A percentile compares a stretch with the other conserved stretches of the same genome.
Conservation (phyloP, 306 rosid genomes). For the Ormosia emarginata region DNA sequence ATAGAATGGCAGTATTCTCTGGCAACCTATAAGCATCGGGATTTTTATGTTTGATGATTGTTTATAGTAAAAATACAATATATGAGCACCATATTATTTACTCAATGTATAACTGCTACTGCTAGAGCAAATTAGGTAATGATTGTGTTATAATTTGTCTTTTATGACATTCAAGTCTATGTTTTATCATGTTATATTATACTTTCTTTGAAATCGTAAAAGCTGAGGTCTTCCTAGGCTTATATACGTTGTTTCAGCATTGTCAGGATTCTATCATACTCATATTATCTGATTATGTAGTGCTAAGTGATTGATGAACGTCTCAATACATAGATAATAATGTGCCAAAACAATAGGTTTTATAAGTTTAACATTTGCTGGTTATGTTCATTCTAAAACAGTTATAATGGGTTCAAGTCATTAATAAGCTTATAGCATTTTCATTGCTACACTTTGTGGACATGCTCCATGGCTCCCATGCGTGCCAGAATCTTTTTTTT, state of each 20-base stretch:
- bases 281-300: background rate
- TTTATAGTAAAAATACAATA: constrained; percentile 1
- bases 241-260: background rate
- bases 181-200: background rate
- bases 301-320: constrained; percentile 12
- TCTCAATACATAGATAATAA: background rate
- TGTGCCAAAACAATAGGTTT: background rate
- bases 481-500: background rate
- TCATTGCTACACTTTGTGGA: background rate
- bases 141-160: background rate
- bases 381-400: background rate
- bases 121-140: background rate
- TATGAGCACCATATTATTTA: background rate
- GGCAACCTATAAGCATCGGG: background rate
- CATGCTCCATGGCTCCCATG: background rate
- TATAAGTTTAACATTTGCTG: background rate
- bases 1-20: background rate
- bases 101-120: constrained; percentile 8
- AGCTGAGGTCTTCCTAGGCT: background rate
- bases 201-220: constrained; percentile 4
- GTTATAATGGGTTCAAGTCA: background rate
- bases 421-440: background rate
- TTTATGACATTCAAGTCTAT: background rate
- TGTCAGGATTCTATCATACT: background rate
- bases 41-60: constrained; percentile 15